Percentiles rank a stretch among this genome's conserved stretches.
Evolutionary conservation across 1,139 yeast species (phyloP).

Genomic region (Lizanozyma gosingica): DNA sequence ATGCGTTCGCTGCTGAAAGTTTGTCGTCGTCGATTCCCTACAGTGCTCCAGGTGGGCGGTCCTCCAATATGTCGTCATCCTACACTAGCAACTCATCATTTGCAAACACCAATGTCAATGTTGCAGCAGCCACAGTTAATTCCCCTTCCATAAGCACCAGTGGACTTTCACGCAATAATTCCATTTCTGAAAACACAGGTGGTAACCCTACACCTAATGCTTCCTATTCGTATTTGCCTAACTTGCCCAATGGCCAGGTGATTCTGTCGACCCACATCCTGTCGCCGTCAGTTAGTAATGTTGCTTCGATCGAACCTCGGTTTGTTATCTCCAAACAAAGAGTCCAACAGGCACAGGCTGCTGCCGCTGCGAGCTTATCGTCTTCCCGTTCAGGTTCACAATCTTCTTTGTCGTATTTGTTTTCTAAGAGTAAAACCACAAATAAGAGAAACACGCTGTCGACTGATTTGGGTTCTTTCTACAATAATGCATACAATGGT

Average conservation of each 20-base stretch:
- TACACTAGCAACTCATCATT: slow-evolving; percentile 9
- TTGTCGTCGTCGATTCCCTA: slow-evolving; percentile 62
- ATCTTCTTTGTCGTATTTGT: slow-evolving; percentile 43
- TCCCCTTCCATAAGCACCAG: slow-evolving; percentile 1
- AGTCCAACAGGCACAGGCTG: slow-evolving; percentile 49
- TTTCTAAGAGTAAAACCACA: slow-evolving; percentile 26
- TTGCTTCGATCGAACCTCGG: slow-evolving; percentile 51
- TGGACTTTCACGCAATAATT: background rate
- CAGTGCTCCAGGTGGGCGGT: slow-evolving; percentile 58
- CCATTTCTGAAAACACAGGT: background rate
- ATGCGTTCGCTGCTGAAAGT: slow-evolving; percentile 28
- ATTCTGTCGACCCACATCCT: slow-evolving; percentile 56
- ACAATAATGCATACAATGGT: slow-evolving; percentile 31
- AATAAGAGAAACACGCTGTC: slow-evolving; percentile 17
- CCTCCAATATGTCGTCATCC: background rate
- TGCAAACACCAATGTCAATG: slow-evolving; percentile 5
- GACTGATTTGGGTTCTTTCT: slow-evolving; percentile 39
- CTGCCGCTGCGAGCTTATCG: slow-evolving; percentile 23
- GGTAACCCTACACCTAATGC: slow-evolving; percentile 2
- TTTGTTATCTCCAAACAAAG: slow-evolving; percentile 68
- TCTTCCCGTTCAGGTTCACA: slow-evolving; percentile 33
- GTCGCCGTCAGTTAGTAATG: slow-evolving; percentile 48
- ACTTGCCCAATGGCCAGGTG: slow-evolving; percentile 44
- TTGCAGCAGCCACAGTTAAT: slow-evolving; percentile 5
- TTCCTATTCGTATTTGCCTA: slow-evolving; percentile 27